phyloP scores from a whole-genome alignment of 768 basidiomycete genomes.

The Phallus indusiatus region DNA sequence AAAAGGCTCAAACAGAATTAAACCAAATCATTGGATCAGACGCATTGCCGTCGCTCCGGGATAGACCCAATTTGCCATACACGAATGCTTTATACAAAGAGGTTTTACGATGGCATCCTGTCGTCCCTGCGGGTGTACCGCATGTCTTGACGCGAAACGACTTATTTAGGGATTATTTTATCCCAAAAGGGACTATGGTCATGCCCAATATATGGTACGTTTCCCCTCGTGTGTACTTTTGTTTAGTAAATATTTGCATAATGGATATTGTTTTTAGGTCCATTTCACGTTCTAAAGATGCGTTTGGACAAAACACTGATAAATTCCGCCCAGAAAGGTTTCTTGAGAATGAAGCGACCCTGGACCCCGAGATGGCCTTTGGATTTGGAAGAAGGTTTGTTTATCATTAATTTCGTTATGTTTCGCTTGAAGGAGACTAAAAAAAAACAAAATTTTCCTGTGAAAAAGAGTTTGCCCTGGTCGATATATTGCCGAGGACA shows the following conservation, averaged over 20 bases:
- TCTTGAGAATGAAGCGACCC: neutral
- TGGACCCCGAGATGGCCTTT: neutral
- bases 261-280: conserved; percentile 14
- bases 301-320: conserved; percentile 19
- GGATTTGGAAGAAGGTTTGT: conserved; percentile 4
- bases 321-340: conserved; percentile 23
- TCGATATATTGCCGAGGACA: conserved; percentile 2
- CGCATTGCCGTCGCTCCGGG: conserved; percentile 19
- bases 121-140: conserved; percentile 13
- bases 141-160: conserved; percentile 27
- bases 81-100: conserved; percentile 17
- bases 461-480: conserved; percentile 9
- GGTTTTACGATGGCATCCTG: conserved; percentile 15
- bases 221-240: neutral
- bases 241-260: neutral
- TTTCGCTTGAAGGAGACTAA: neutral
- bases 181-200: conserved; percentile 31
- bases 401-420: neutral
- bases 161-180: conserved; percentile 32
- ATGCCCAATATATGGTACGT: conserved; percentile 11
- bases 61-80: conserved; percentile 22
- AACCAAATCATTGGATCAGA: conserved; percentile 20
- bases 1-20: conserved; percentile 24
- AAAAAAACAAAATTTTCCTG: neutral
- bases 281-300: conserved; percentile 22